Conservation (phyloP, 371 early-diverging fungal species). For the Lichtheimia corymbifera region DNA sequence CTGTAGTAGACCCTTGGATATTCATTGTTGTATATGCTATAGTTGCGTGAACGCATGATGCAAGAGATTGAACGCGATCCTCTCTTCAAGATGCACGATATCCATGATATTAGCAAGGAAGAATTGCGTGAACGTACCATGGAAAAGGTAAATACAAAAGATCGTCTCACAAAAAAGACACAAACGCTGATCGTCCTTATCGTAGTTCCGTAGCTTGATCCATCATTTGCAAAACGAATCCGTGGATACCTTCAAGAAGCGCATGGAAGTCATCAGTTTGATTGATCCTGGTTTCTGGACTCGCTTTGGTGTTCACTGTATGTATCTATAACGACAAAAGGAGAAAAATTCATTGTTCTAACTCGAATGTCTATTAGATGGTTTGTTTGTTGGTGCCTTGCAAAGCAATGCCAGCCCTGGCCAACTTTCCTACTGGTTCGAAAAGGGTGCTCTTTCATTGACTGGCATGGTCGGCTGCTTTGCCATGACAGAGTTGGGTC, state of each 20-base stretch:
- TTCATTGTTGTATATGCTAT: neutral
- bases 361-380: constrained; percentile 37
- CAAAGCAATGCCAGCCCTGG: constrained; percentile 86
- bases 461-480: constrained; percentile 87
- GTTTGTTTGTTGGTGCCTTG: constrained; percentile 88
- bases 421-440: constrained; percentile 88
- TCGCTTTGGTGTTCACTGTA: constrained; percentile 88
- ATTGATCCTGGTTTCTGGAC: constrained; percentile 93
- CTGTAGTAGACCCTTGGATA: neutral
- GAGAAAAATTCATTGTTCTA: neutral
- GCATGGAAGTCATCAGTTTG: constrained; percentile 82
- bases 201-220: constrained; percentile 68
- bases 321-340: constrained; percentile 3
- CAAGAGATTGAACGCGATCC: constrained; percentile 89
- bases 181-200: neutral
- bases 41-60: constrained; percentile 82
- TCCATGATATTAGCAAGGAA: constrained; percentile 74
- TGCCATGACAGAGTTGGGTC: constrained; percentile 90
- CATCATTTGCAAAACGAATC: constrained; percentile 79
- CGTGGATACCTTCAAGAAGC: constrained; percentile 69
- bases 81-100: constrained; percentile 79
- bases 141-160: constrained; percentile 57
- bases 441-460: constrained; percentile 83
- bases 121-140: constrained; percentile 87
- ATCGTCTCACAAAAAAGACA: neutral